Percentiles rank a stretch among this genome's conserved stretches.
phyloP scores from a whole-genome alignment of 768 basidiomycete genomes.

The Botryobasidium botryosum region DNA sequence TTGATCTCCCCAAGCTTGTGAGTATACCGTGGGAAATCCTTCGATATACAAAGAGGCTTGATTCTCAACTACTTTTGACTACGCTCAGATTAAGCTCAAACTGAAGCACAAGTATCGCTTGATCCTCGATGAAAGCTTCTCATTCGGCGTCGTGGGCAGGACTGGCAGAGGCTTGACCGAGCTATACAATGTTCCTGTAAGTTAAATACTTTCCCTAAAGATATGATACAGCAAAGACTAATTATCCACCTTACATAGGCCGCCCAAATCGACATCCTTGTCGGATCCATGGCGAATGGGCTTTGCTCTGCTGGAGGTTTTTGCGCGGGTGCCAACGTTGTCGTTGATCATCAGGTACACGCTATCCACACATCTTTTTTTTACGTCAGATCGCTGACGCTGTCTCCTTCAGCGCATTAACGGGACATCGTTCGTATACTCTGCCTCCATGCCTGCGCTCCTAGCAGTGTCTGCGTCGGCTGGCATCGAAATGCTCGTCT shows the following conservation, averaged over 20 bases:
- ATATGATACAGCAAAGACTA: not conserved
- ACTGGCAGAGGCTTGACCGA: conserved; percentile 94
- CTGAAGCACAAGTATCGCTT: conserved; percentile 89
- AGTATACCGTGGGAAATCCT: conserved; percentile 24
- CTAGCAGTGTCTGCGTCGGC: conserved; percentile 79
- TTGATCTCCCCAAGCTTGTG: conserved; percentile 82
- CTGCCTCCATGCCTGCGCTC: conserved; percentile 82
- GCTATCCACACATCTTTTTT: not conserved
- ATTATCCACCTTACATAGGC: conserved; percentile 32
- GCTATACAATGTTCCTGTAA: conserved; percentile 78
- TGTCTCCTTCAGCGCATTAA: conserved; percentile 60
- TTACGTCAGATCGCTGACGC: not conserved
- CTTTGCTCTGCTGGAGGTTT: conserved; percentile 81
- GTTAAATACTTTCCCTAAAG: conserved; percentile 15
- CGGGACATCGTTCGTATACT: conserved; percentile 88
- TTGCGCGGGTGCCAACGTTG: conserved; percentile 72
- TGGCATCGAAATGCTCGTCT: conserved; percentile 62
- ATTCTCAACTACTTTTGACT: not conserved
- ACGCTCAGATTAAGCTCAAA: conserved; percentile 73
- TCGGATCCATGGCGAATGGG: conserved; percentile 76
- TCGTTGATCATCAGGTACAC: conserved; percentile 74
- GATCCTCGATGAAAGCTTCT: conserved; percentile 84
- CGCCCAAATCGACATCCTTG: conserved; percentile 82
- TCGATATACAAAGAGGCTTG: not conserved
- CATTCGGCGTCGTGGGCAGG: conserved; percentile 82